Evolutionary conservation across 2,329 filamentous ascomycete genomes (phyloP), one percentile per base, ranked within the genome.

Genomic region (Trichoderma atroviride): DNA sequence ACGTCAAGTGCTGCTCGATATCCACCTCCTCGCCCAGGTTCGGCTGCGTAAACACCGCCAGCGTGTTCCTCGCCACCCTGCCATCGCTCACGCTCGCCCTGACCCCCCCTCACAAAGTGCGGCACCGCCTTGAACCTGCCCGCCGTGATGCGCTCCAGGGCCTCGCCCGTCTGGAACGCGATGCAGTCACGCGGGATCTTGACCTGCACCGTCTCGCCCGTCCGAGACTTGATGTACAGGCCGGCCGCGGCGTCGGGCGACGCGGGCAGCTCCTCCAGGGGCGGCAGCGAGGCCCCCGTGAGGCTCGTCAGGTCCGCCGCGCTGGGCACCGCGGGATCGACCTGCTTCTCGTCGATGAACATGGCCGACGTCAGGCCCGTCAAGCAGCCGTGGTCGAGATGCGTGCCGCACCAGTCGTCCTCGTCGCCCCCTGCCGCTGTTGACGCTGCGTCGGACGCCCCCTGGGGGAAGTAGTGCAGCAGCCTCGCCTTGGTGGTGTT

Each of bases 1-100:
- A 95, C 50, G 87, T 91, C 69, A 89, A 84, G 47, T 87, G 85
- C 74, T 88, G 85, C 77, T 87, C 83, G 69, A 88, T 85, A 76
- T 95, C 92, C 16, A 95, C 91, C 80, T 89, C 86, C 74, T 94
- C 92, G 74, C 88, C 92, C 70, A 98, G 80, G 82, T 97, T 97
- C 29, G 96, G 96, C 85, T 99, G 96, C 70, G 95, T 99, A 77
- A 98, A 99, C 11, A 98, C 94, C 0, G 96, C 96, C 73, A 99
- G 81, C 11, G 96, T 99, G 81, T 98, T 98, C 70, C 91, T 84
- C 33, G 91, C 92, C 70, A 94, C 86, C 33, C 83, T 82, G 2
- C 82, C 83, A 16, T 81, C 82, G 69, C 84, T 79, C 47, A 79
- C 81, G 56, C 84, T 86, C 1, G 87, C 83, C 72, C 87, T 85